Evolutionary conservation across 768 basidiomycete species (phyloP), one percentile per base, ranked within the genome.

Genomic region (Paxillus involutus): DNA sequence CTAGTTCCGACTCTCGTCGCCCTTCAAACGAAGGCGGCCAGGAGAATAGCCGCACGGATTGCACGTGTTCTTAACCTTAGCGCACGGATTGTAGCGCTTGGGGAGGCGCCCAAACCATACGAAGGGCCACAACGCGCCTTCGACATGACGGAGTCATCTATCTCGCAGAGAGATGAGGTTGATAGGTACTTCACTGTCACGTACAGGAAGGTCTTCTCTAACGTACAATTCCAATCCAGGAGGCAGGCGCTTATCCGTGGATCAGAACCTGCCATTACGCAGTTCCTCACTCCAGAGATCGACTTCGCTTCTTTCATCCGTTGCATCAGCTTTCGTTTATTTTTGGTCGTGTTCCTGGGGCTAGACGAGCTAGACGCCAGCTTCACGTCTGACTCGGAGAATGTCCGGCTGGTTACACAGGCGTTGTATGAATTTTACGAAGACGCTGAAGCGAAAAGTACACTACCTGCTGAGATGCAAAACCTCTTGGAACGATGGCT

Each of bases 351-450:
- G 2, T 69, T 86, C 3, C 63, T 84, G 21, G 63, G 56, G 6
- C 60, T 63, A n/a, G 63, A 74, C 29, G 63, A 56, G 6, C 60
- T 63, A n/a, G 63, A 74, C 29, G 57, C 69, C 12, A 56, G 62
- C 1, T 60, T 49, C 41, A 42, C 11, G 7, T 44, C 66, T 16
- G 52, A 26, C 26, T 3, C 26, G 26, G 4, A 59, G 8, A 72
- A 77, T 39, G 58, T 83, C 44, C 49, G 58, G 17, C 50, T 61
- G 12, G 75, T 81, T 9, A 70, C 80, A 0, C 44, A 44, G 0
- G 67, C 68, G 7, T 78, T 86, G 39, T 80, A 78, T 30, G 59
- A 69, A 63, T 32, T 70, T 70, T 11, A 83, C 77, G 7, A 82
- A 78, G 66, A 67, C 60, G 14, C 42, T 21, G 17, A 41, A 21